A percentile compares a stretch with the other conserved stretches of the same genome.
phyloP scores from a whole-genome alignment of 139 green algal species.

The Ettlia oleoabundans region DNA sequence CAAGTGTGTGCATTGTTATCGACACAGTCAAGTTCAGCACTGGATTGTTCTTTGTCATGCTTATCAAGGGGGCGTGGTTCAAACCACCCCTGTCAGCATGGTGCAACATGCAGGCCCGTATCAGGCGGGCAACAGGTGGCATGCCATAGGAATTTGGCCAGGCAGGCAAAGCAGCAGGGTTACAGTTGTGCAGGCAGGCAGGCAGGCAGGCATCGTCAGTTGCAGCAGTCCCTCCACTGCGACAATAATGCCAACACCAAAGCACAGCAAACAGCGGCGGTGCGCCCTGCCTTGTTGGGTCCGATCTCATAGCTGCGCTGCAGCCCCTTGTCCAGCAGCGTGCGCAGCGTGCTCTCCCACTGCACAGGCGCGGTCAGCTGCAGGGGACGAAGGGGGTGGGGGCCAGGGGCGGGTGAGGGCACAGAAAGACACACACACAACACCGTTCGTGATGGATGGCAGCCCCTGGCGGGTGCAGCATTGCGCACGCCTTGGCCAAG shows the following conservation, averaged over 20 bases:
- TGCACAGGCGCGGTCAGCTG: slow-evolving; percentile 94
- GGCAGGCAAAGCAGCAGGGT: neutral
- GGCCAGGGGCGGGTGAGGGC: no score
- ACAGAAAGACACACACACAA: no score
- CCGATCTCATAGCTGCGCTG: slow-evolving; percentile 90
- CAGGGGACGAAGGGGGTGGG: no score
- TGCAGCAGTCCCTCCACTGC: neutral
- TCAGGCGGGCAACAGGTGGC: neutral
- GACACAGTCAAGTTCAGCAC: neutral
- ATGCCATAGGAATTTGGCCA: neutral
- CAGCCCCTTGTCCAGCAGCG: slow-evolving; percentile 87
- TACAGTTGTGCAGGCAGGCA: neutral
- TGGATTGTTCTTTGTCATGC: neutral
- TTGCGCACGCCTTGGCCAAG: no score
- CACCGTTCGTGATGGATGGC: no score
- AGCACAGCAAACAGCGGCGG: neutral
- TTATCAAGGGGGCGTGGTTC: no score
- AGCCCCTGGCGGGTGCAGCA: no score
- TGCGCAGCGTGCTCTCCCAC: slow-evolving; percentile 93
- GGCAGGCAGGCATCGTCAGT: neutral
- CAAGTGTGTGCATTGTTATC: neutral
- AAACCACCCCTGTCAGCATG: no score
- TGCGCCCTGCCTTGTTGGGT: slow-evolving; percentile 70
- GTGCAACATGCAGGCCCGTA: no score
- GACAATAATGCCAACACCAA: neutral